These are phyloP conservation scores for Claviceps monticola DNA, from an alignment of 2,329 filamentous ascomycete species.

Conservation along the genomic window DNA sequence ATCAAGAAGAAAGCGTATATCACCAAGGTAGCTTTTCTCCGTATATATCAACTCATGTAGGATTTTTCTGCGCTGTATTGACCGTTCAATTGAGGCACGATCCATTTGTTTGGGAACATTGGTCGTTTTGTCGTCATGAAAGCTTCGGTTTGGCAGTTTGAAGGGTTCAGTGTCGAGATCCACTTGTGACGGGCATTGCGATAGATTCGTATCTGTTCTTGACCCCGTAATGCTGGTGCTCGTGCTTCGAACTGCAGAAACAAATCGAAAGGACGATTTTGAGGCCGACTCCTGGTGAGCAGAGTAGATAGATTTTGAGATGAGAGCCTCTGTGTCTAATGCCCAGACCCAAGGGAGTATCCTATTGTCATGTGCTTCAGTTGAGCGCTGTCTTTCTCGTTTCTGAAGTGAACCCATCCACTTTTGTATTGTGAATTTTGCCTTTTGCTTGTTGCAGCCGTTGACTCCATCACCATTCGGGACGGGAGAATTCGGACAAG, in stretches of 20 bases:
- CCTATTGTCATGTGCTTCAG: slow-evolving; percentile 2
- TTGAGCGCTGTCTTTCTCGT: slow-evolving; percentile 30
- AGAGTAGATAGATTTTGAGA: not conserved
- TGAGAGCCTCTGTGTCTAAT: not conserved
- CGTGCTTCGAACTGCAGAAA: slow-evolving; percentile 69
- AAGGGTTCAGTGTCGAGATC: slow-evolving; percentile 51
- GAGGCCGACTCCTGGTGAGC: slow-evolving; percentile 31
- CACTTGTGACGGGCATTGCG: slow-evolving; percentile 41
- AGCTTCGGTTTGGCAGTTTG: slow-evolving; percentile 43
- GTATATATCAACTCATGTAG: slow-evolving; percentile 76
- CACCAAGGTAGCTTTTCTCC: slow-evolving; percentile 78
- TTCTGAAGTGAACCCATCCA: slow-evolving; percentile 60
- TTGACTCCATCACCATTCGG: not conserved
- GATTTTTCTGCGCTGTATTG: slow-evolving; percentile 62
- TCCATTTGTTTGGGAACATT: slow-evolving; percentile 46
- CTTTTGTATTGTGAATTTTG: slow-evolving; percentile 43
- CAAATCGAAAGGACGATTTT: slow-evolving; percentile 62
- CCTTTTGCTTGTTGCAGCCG: slow-evolving; percentile 2
- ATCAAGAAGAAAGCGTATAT: slow-evolving; percentile 75
- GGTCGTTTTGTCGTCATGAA: slow-evolving; percentile 49
- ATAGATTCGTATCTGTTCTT: slow-evolving; percentile 34
- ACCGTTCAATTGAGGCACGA: slow-evolving; percentile 54
- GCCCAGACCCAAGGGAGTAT: slow-evolving; percentile 1
- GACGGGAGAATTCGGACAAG: not conserved
- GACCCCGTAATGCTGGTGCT: slow-evolving; percentile 64